phyloP scores from a whole-genome alignment of 2,329 filamentous ascomycete species.

The Fusarium dlaminii region DNA sequence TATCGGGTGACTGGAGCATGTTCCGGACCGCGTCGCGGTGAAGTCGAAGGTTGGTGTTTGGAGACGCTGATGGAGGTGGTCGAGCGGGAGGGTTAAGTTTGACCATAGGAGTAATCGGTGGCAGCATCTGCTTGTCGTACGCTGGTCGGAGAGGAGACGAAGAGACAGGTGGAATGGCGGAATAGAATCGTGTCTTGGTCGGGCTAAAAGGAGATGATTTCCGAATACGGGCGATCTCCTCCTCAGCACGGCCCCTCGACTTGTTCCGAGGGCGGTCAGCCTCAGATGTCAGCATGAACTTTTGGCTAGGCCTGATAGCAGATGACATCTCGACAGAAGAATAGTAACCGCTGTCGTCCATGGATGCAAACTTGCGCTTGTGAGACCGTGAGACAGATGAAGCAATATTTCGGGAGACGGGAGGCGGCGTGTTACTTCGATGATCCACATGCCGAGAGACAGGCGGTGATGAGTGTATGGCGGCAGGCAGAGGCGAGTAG shows the following conservation, averaged over 20 bases:
- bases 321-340: constrained; percentile 91
- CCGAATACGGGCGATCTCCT: constrained; percentile 92
- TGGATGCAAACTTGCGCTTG: constrained; percentile 80
- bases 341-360: constrained; percentile 96
- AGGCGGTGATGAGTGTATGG: constrained; percentile 92
- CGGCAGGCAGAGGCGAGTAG: constrained; percentile 75
- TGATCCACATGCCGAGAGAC: constrained; percentile 68
- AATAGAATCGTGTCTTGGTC: constrained; percentile 70
- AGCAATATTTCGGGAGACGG: constrained; percentile 66
- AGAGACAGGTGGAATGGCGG: constrained; percentile 63
- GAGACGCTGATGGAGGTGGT: constrained; percentile 80
- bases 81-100: constrained; percentile 74
- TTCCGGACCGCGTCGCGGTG: constrained; percentile 85
- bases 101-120: constrained; percentile 83
- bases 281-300: constrained; percentile 78
- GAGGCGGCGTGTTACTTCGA: constrained; percentile 80
- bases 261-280: constrained; percentile 83
- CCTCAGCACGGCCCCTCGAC: constrained; percentile 84
- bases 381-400: constrained; percentile 74
- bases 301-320: constrained; percentile 75
- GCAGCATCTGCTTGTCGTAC: constrained; percentile 69
- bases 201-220: constrained; percentile 95
- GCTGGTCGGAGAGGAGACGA: constrained; percentile 74
- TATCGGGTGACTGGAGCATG: constrained; percentile 80
- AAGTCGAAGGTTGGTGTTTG: constrained; percentile 89